Percentiles rank a stretch among this genome's conserved stretches.
phyloP scores from a whole-genome alignment of 225 moss, liverwort and hornwort species.

The Anthoceros angustus region DNA sequence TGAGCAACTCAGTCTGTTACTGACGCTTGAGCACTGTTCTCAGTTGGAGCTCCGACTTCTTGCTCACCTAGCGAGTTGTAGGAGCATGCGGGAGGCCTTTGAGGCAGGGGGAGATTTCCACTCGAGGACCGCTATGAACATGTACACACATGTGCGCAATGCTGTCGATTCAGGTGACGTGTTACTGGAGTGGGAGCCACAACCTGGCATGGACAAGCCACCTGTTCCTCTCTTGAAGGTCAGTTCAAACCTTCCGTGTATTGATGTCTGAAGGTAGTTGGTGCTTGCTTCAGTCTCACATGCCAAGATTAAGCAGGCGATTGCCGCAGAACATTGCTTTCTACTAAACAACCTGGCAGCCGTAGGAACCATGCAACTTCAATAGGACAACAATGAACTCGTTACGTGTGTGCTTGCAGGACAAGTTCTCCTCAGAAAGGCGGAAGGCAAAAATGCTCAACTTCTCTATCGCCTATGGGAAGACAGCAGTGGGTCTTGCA shows the following conservation, averaged over 20 bases:
- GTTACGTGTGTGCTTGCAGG: slow-evolving; percentile 18
- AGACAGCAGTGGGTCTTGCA: slow-evolving; percentile 86
- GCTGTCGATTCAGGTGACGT: slow-evolving; percentile 88
- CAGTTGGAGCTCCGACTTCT: slow-evolving; percentile 93
- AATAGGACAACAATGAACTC: background rate
- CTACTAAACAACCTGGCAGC: background rate
- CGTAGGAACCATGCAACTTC: background rate
- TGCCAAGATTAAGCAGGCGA: background rate
- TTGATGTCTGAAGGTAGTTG: background rate
- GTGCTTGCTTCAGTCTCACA: background rate
- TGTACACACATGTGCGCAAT: slow-evolving; percentile 83
- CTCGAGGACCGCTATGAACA: slow-evolving; percentile 96
- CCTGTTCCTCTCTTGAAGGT: slow-evolving; percentile 90
- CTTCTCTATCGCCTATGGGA: slow-evolving; percentile 96
- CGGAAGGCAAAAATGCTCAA: slow-evolving; percentile 99
- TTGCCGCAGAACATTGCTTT: background rate
- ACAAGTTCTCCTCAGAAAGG: slow-evolving; percentile 84
- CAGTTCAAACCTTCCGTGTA: background rate
- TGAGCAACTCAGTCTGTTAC: background rate
- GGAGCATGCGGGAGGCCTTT: slow-evolving; percentile 91
- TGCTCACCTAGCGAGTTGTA: slow-evolving; percentile 79
- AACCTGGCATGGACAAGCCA: slow-evolving; percentile 48
- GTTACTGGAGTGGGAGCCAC: slow-evolving; percentile 67
- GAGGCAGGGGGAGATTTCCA: slow-evolving; percentile 92
- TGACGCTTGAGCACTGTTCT: slow-evolving; percentile 11